Evolutionary conservation across 2,329 filamentous ascomycete genomes (phyloP).

Genomic region (Penicillium psychrosexuale): DNA sequence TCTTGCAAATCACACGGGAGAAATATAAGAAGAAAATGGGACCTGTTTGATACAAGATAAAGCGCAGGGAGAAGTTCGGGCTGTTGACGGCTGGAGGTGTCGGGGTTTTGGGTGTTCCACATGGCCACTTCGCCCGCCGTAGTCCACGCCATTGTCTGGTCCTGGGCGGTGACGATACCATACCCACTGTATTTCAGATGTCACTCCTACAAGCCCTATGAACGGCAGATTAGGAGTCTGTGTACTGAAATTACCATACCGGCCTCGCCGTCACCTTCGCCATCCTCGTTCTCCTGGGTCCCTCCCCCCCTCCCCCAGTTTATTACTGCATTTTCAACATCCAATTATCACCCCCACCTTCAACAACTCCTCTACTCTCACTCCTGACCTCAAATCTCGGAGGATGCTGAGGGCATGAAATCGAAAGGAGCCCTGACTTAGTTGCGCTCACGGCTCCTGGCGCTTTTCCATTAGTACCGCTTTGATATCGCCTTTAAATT

Average conservation of each 20-base stretch:
- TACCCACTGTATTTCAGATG: slow-evolving; percentile 7
- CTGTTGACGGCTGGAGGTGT: slow-evolving; percentile 4
- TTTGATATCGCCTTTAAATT: slow-evolving; percentile 21
- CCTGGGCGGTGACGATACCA: slow-evolving; percentile 19
- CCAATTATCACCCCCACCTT: slow-evolving; percentile 14
- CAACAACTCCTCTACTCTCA: slow-evolving; percentile 9
- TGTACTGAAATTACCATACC: slow-evolving; percentile 23
- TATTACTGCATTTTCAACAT: slow-evolving; percentile 26
- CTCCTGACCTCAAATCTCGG: slow-evolving; percentile 12
- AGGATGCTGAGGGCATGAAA: slow-evolving; percentile 43
- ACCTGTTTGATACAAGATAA: slow-evolving; percentile 7
- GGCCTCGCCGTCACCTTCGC: slow-evolving; percentile 19
- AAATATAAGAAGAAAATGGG: background rate
- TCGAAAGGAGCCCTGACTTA: slow-evolving; percentile 37
- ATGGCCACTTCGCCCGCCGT: slow-evolving; percentile 25
- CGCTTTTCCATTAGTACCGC: slow-evolving; percentile 29
- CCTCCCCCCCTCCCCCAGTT: slow-evolving; percentile 14
- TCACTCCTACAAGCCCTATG: background rate
- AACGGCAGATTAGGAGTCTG: background rate
- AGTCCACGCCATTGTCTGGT: slow-evolving; percentile 13
- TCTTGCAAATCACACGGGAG: background rate
- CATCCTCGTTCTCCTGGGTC: slow-evolving; percentile 21
- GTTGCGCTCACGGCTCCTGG: slow-evolving; percentile 43
- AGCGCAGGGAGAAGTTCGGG: slow-evolving; percentile 4
- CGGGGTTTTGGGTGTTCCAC: slow-evolving; percentile 19